phyloP scores from a whole-genome alignment of 441 rosid species.

The Pelargonium fulgidum region DNA sequence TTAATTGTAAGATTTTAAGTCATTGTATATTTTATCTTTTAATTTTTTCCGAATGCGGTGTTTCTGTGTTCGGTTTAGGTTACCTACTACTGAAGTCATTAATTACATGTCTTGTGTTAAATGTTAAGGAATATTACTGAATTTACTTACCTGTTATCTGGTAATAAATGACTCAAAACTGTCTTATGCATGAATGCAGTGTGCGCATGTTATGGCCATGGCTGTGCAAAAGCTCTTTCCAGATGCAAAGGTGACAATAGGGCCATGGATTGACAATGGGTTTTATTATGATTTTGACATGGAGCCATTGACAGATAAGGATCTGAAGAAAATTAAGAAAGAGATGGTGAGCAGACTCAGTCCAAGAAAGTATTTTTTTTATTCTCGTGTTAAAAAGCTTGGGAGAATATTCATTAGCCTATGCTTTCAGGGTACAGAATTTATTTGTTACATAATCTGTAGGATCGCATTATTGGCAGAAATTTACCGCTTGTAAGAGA shows the following conservation, averaged over 20 bases:
- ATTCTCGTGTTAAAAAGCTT: conserved; percentile 8
- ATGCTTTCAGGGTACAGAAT: conserved; percentile 40
- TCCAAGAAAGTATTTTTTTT: neutral
- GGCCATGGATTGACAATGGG: conserved; percentile 96
- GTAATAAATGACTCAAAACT: neutral
- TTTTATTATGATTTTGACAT: conserved; percentile 89
- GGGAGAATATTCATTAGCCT: conserved; percentile 24
- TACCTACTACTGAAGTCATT: too few species aligned
- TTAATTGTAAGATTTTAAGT: too few species aligned
- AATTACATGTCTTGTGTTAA: neutral
- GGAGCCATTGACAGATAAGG: conserved; percentile 80
- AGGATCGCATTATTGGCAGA: conserved; percentile 80
- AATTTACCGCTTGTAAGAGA: conserved; percentile 81
- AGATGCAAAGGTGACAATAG: conserved; percentile 84
- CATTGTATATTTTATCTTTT: too few species aligned
- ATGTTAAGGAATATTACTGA: neutral
- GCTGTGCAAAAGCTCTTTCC: conserved; percentile 88
- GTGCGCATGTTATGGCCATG: conserved; percentile 99
- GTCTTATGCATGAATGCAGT: conserved; percentile 32
- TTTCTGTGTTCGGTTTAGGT: neutral
- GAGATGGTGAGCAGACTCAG: conserved; percentile 71
- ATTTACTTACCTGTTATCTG: too few species aligned
- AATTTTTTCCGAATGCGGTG: neutral
- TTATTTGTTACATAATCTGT: conserved; percentile 46
- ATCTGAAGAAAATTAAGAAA: conserved; percentile 84